Evolutionary conservation across 495 filamentous ascomycete species (phyloP).

Genomic region (Neurospora sp.): DNA sequence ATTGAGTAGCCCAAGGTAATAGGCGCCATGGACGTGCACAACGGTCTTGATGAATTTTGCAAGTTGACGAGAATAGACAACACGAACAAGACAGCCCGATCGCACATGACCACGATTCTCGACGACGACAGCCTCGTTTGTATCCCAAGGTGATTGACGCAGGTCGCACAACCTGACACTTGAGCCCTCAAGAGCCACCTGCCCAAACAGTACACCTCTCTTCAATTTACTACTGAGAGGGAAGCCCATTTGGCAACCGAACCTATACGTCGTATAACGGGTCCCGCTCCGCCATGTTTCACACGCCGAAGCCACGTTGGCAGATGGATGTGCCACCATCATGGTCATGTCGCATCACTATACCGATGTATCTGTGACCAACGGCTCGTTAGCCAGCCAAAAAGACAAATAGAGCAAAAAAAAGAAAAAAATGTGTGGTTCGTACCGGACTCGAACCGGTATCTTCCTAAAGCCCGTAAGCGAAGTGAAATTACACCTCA

Average conservation of each 20-base stretch:
- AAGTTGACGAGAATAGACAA: background rate
- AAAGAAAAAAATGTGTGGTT: background rate
- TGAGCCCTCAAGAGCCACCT: background rate
- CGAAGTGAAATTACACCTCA: background rate
- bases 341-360: background rate
- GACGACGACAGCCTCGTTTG: background rate
- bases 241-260: background rate
- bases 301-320: background rate
- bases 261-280: background rate
- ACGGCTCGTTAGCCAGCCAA: background rate
- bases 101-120: background rate
- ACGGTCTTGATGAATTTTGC: background rate
- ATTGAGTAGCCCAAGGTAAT: conserved; percentile 5
- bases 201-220: background rate
- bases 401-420: background rate
- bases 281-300: background rate
- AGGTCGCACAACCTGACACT: background rate
- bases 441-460: background rate
- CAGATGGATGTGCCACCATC: background rate
- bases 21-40: background rate
- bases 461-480: background rate
- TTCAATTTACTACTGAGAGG: background rate
- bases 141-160: background rate
- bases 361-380: background rate
- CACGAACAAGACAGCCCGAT: background rate